Percentiles rank a stretch among this genome's conserved stretches.
Conservation (phyloP, 1,284 basidiomycete species). For the Pulveroboletus sp. region DNA sequence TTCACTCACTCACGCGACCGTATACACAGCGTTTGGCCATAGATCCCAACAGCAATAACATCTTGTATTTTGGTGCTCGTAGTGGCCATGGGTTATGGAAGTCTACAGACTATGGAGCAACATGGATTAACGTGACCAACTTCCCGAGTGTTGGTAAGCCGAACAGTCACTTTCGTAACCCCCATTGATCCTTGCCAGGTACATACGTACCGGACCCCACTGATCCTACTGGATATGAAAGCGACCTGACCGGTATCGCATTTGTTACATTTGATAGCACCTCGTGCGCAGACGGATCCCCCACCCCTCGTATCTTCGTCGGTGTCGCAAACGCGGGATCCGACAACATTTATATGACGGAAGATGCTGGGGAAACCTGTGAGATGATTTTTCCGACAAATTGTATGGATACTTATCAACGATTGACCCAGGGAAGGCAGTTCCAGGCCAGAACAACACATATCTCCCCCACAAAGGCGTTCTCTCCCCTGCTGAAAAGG, state of each 20-base stretch:
- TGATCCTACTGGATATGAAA: constrained; percentile 50
- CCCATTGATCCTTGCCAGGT: constrained; percentile 1
- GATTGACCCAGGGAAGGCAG: constrained; percentile 48
- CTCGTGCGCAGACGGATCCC: constrained; percentile 50
- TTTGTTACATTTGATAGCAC: constrained; percentile 68
- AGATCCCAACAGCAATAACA: constrained; percentile 61
- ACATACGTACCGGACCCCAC: constrained; percentile 11
- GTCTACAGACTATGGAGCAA: constrained; percentile 55
- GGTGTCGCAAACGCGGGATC: constrained; percentile 60
- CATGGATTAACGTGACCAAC: constrained; percentile 57
- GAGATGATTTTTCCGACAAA: constrained; percentile 12
- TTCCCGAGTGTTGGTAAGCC: constrained; percentile 55
- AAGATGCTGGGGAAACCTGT: constrained; percentile 60
- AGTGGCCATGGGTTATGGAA: constrained; percentile 67
- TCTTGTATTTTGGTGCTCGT: constrained; percentile 62
- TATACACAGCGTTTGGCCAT: constrained; percentile 56
- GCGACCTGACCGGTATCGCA: constrained; percentile 54
- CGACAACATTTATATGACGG: constrained; percentile 56
- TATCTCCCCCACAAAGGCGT: constrained; percentile 68
- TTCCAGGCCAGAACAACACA: constrained; percentile 57
- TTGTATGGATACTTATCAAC: neutral
- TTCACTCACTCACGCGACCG: neutral
- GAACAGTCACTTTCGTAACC: neutral
- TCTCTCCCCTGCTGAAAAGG: constrained; percentile 55
- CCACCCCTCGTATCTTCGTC: constrained; percentile 66